Percentiles rank a stretch among this genome's conserved stretches.
These are phyloP conservation scores for Phaeosphaeria sp. DNA, from an alignment of 2,329 filamentous ascomycete genomes.

Conservation along the genomic window DNA sequence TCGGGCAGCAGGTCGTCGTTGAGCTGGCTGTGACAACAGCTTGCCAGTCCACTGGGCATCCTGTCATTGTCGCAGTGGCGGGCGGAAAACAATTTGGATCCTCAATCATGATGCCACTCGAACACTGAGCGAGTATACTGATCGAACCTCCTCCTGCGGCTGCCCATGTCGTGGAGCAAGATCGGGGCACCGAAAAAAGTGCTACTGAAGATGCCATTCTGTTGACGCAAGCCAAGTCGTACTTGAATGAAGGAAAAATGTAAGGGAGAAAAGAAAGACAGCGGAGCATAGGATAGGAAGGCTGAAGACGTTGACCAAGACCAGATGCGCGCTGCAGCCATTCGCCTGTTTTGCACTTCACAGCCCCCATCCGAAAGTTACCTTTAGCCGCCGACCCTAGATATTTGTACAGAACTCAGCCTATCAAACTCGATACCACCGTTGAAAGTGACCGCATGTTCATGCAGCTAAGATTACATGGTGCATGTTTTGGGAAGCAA, in stretches of 20 bases:
- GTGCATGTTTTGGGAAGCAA: neutral
- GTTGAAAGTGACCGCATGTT: neutral
- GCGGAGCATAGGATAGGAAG: neutral
- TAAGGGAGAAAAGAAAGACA: neutral
- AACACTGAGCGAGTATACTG: neutral
- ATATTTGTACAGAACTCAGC: neutral
- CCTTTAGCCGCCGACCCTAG: neutral
- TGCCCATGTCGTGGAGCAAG: neutral
- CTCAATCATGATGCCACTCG: neutral
- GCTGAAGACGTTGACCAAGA: neutral
- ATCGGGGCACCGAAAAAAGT: neutral
- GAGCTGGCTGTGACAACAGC: neutral
- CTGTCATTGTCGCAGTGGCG: neutral
- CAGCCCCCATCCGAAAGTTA: neutral
- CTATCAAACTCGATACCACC: neutral
- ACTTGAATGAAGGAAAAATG: neutral
- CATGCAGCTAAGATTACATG: neutral
- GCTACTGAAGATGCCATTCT: neutral
- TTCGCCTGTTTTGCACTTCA: neutral
- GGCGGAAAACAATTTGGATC: neutral
- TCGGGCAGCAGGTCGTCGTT: neutral
- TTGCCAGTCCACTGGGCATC: neutral
- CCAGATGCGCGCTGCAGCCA: neutral
- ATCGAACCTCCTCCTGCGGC: neutral
- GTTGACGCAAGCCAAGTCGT: neutral